A percentile compares a stretch with the other conserved stretches of the same genome.
Evolutionary conservation across 2,329 filamentous ascomycete genomes (phyloP).

Genomic region (Canariomyces notabilis): DNA sequence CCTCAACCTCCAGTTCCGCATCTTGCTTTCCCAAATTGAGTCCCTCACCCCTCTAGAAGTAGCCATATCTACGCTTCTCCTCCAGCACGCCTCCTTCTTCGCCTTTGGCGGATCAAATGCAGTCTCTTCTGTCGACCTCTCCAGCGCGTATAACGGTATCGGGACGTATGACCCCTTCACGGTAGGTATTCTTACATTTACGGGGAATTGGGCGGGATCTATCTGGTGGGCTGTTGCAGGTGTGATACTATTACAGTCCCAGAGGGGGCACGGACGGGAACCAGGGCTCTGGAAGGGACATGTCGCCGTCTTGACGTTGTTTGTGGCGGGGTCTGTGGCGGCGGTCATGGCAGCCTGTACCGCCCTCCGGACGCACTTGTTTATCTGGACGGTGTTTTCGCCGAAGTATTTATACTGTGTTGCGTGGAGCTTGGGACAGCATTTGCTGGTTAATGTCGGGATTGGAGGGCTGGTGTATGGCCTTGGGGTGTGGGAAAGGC

Average conservation of each 20-base stretch:
- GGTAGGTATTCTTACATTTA: constrained; percentile 79
- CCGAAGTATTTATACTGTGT: constrained; percentile 92
- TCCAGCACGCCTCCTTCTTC: constrained; percentile 83
- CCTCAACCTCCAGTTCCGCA: constrained; percentile 56
- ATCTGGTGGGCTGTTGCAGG: constrained; percentile 78
- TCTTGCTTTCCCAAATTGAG: constrained; percentile 37
- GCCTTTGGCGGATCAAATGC: constrained; percentile 87
- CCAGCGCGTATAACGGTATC: constrained; percentile 91
- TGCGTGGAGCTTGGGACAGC: constrained; percentile 81
- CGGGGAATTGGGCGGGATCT: constrained; percentile 86
- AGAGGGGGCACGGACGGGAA: constrained; percentile 10
- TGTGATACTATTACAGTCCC: constrained; percentile 51
- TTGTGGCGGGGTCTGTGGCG: constrained; percentile 58
- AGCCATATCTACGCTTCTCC: constrained; percentile 65
- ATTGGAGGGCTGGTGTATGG: constrained; percentile 55
- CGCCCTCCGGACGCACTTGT: constrained; percentile 77
- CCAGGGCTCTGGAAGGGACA: constrained; percentile 43
- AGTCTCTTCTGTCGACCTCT: constrained; percentile 91
- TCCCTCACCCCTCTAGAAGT: constrained; percentile 52
- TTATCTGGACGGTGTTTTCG: constrained; percentile 98
- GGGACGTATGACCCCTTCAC: constrained; percentile 71
- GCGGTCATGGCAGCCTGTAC: constrained; percentile 89
- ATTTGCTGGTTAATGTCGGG: constrained; percentile 66
- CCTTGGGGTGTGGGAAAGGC: constrained; percentile 34
- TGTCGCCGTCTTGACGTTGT: constrained; percentile 62